Conservation (phyloP, 306 rosid species). For the Dryas alaskensis region DNA sequence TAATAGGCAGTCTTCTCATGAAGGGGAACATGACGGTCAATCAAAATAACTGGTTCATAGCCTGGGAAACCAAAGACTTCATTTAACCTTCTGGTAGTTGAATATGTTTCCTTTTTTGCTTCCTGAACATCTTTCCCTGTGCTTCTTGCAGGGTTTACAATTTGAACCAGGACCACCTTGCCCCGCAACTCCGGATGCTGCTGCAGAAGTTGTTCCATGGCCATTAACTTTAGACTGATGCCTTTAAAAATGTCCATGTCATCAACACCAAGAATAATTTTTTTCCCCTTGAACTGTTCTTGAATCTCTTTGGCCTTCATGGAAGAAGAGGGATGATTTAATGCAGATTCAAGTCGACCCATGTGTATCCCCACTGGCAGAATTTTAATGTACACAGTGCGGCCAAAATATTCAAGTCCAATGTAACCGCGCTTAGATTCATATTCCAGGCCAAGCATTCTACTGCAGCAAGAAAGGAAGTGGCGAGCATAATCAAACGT, state of each 20-base stretch:
- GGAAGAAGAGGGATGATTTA: slow-evolving; percentile 51
- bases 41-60: slow-evolving; percentile 66
- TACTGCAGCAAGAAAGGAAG: slow-evolving; percentile 75
- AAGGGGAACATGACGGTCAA: slow-evolving; percentile 51
- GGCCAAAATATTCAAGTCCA: slow-evolving; percentile 80
- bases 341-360: slow-evolving; percentile 62
- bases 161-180: slow-evolving; percentile 62
- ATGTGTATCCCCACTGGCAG: slow-evolving; percentile 80
- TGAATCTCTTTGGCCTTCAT: slow-evolving; percentile 53
- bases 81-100: slow-evolving; percentile 50
- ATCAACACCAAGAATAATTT: slow-evolving; percentile 70
- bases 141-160: slow-evolving; percentile 71
- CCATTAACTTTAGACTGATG: slow-evolving; percentile 65
- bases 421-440: slow-evolving; percentile 75
- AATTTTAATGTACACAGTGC: slow-evolving; percentile 69
- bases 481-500: slow-evolving; percentile 94
- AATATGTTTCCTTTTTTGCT: slow-evolving; percentile 48
- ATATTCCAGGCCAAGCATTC: slow-evolving; percentile 78
- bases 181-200: slow-evolving; percentile 54
- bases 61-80: slow-evolving; percentile 51
- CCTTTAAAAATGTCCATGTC: slow-evolving; percentile 91
- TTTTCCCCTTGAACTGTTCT: slow-evolving; percentile 54
- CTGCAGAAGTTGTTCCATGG: slow-evolving; percentile 62
- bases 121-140: slow-evolving; percentile 57
- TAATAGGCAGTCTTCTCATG: slow-evolving; percentile 77